Conservation (phyloP, 2,329 filamentous ascomycete species). For the Triangularia verruculosa region DNA sequence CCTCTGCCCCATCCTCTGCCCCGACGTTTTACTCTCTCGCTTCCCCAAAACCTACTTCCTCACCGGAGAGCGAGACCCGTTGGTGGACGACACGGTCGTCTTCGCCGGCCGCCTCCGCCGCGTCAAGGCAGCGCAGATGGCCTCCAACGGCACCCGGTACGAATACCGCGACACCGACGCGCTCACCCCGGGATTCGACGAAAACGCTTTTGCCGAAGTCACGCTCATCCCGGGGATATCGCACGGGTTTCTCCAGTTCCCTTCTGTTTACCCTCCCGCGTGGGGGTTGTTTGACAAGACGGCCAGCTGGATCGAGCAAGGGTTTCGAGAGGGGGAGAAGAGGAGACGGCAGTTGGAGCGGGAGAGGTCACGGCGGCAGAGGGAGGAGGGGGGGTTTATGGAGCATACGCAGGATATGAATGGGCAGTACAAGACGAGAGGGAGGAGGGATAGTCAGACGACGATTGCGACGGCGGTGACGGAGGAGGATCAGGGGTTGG, state of each 20-base stretch:
- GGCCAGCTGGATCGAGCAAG: constrained; percentile 75
- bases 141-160: constrained; percentile 52
- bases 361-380: neutral
- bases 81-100: constrained; percentile 96
- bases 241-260: constrained; percentile 93
- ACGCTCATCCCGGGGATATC: constrained; percentile 82
- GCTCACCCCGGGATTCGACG: constrained; percentile 57
- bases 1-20: constrained; percentile 84
- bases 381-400: constrained; percentile 16
- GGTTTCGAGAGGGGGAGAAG: constrained; percentile 58
- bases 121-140: constrained; percentile 60
- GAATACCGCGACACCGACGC: constrained; percentile 45
- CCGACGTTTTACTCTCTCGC: constrained; percentile 74
- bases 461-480: constrained; percentile 60
- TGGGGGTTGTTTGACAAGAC: constrained; percentile 83
- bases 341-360: constrained; percentile 37
- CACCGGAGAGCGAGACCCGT: constrained; percentile 89
- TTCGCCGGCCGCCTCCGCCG: constrained; percentile 87
- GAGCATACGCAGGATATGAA: neutral
- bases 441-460: constrained; percentile 73
- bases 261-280: constrained; percentile 79
- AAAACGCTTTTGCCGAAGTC: constrained; percentile 76
- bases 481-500: constrained; percentile 24
- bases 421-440: constrained; percentile 26
- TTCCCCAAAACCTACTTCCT: constrained; percentile 95